Evolutionary conservation across 257 asterid species (phyloP).

Genomic region (Solanum corneliomulleri): DNA sequence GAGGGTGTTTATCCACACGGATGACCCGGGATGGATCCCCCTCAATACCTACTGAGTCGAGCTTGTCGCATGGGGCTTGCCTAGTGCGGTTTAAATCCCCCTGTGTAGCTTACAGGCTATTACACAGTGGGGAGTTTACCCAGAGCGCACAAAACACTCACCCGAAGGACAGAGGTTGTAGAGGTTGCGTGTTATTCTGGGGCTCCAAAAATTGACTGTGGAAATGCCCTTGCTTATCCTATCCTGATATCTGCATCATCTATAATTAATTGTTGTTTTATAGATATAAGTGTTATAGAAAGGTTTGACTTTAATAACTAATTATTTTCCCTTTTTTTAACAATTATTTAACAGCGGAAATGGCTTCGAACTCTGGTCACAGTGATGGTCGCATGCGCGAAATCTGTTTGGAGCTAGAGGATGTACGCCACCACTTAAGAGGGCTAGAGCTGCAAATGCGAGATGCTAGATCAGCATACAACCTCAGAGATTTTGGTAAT

Average conservation of each 20-base stretch:
- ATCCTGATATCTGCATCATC: neutral
- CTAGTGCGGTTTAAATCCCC: too few species aligned
- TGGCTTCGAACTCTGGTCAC: neutral
- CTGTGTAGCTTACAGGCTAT: too few species aligned
- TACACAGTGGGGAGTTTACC: too few species aligned
- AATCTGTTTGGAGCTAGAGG: neutral
- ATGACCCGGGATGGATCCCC: too few species aligned
- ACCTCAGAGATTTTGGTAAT: neutral
- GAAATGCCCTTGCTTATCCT: neutral
- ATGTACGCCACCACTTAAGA: neutral
- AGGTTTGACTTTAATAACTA: neutral
- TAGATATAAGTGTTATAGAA: neutral
- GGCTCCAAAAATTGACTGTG: too few species aligned
- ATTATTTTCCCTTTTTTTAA: neutral
- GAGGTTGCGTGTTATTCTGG: too few species aligned
- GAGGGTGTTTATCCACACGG: too few species aligned
- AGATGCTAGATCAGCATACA: neutral
- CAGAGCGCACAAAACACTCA: too few species aligned
- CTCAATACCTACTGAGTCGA: too few species aligned
- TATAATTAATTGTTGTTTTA: neutral
- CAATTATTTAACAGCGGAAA: neutral
- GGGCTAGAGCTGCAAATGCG: neutral
- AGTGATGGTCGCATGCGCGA: neutral
- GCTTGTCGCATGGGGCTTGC: too few species aligned
- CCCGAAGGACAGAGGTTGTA: too few species aligned